These are phyloP conservation scores for Aspergillus panamensis DNA, from an alignment of 495 filamentous ascomycete genomes.

Conservation along the genomic window DNA sequence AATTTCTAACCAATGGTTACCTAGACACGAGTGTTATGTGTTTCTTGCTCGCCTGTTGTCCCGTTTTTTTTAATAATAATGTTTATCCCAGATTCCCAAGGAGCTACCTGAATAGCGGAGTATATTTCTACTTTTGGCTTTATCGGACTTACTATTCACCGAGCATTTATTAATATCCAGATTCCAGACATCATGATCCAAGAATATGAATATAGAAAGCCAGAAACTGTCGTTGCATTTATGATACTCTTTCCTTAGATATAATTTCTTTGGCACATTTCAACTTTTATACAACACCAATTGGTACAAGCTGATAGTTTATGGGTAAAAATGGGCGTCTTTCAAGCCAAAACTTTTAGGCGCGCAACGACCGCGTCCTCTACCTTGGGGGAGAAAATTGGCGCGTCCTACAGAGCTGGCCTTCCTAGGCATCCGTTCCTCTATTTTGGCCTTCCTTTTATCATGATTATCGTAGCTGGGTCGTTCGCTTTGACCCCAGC, in stretches of 20 bases:
- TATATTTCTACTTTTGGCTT: constrained; percentile 5
- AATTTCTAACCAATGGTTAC: background rate
- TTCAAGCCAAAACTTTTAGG: constrained; percentile 69
- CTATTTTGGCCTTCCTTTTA: constrained; percentile 94
- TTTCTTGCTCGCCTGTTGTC: background rate
- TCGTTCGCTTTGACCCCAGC: constrained; percentile 94
- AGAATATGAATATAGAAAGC: background rate
- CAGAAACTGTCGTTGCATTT: background rate
- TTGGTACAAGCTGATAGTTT: background rate
- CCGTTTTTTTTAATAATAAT: constrained; percentile 5
- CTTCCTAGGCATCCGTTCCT: constrained; percentile 79
- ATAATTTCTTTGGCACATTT: background rate
- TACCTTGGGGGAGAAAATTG: constrained; percentile 59
- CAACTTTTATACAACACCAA: background rate
- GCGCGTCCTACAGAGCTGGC: constrained; percentile 66
- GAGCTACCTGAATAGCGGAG: constrained; percentile 11
- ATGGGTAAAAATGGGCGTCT: constrained; percentile 61
- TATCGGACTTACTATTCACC: constrained; percentile 20
- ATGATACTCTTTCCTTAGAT: background rate
- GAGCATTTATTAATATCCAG: background rate
- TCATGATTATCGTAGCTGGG: constrained; percentile 85
- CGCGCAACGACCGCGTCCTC: constrained; percentile 43
- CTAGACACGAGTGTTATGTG: background rate
- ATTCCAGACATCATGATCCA: background rate
- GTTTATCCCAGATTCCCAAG: constrained; percentile 13